These are phyloP conservation scores for Acacia melanoxylon DNA, from an alignment of 306 rosid species.

Conservation along the genomic window DNA sequence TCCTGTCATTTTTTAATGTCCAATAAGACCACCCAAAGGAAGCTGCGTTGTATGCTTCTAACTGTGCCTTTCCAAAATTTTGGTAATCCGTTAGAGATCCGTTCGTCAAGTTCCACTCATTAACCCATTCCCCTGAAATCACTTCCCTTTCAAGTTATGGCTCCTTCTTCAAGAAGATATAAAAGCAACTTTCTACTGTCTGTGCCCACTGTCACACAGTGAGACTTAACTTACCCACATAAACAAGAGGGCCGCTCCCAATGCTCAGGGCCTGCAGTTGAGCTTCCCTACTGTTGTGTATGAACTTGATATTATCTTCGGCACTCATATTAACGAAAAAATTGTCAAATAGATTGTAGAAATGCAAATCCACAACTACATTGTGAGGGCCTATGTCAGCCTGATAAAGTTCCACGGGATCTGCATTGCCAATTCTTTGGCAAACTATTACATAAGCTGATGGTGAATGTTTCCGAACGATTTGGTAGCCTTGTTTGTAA, in stretches of 20 bases:
- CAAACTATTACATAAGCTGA: conserved; percentile 80
- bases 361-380: conserved; percentile 63
- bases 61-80: conserved; percentile 73
- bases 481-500: conserved; percentile 79
- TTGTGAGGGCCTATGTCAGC: conserved; percentile 60
- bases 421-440: conserved; percentile 87
- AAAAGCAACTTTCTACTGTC: not conserved
- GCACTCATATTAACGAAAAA: conserved; percentile 73
- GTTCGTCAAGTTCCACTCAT: conserved; percentile 50
- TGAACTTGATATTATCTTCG: conserved; percentile 65
- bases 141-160: conserved; percentile 20
- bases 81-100: conserved; percentile 69
- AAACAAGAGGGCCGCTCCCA: conserved; percentile 77
- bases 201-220: not conserved
- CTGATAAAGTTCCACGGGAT: conserved; percentile 81
- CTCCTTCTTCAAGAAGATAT: not conserved
- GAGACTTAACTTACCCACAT: conserved; percentile 50
- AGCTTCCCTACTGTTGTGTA: conserved; percentile 72
- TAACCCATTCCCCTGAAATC: conserved; percentile 56
- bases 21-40: conserved; percentile 93
- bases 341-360: conserved; percentile 75
- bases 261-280: conserved; percentile 61
- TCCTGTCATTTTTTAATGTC: conserved; percentile 74
- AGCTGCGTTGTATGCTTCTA: conserved; percentile 71
- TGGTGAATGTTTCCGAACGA: conserved; percentile 71